Evolutionary conservation across 2,329 filamentous ascomycete species (phyloP).

Genomic region (Chrysoporthe puriensis): DNA sequence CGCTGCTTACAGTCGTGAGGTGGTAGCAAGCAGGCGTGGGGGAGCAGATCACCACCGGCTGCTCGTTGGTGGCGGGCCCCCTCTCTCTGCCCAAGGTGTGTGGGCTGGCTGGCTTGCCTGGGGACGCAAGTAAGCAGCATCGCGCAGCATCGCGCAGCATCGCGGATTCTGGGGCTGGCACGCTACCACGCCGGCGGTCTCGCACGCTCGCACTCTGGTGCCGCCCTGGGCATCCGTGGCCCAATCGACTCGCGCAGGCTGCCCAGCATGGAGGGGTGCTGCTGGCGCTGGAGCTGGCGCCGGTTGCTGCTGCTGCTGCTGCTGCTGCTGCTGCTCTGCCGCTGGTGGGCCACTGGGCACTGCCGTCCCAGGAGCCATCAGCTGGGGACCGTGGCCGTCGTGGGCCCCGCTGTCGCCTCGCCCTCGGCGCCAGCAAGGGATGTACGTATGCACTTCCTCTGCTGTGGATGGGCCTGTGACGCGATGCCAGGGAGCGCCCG

Average conservation of each 20-base stretch:
- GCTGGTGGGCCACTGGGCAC: background rate
- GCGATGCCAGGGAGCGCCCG: background rate
- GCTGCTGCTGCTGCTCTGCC: background rate
- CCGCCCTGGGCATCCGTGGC: background rate
- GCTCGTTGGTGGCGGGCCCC: background rate
- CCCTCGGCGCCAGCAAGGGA: no score
- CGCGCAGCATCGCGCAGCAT: background rate
- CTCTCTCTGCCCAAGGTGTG: background rate
- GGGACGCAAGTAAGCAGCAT: no score
- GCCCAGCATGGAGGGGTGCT: background rate
- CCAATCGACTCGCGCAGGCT: background rate
- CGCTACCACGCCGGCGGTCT: no score
- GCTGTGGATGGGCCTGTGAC: background rate
- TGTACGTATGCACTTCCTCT: background rate
- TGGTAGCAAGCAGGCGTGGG: no score
- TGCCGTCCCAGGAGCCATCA: background rate
- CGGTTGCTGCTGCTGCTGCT: background rate
- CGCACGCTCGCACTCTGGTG: background rate
- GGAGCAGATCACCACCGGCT: background rate
- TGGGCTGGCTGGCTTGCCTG: background rate
- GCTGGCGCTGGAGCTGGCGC: background rate
- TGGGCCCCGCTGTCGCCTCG: no score
- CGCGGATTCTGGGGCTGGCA: background rate
- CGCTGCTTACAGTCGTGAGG: no score
- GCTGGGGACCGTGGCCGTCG: background rate